Conservation (phyloP, 495 filamentous ascomycete genomes). For the Viridothelium virens region DNA sequence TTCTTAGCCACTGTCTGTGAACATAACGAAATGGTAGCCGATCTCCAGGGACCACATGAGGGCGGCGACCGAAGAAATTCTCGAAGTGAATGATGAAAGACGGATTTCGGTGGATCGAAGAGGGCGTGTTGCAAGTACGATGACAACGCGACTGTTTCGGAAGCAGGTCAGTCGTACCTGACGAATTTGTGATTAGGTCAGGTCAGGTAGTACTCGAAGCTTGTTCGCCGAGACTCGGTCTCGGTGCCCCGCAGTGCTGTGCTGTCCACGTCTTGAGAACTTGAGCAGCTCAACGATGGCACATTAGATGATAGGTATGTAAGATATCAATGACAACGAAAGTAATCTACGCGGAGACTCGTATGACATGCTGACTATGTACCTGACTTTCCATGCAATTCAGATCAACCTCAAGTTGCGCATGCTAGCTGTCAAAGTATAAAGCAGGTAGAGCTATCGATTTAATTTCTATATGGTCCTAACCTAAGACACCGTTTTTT, state of each 20-base stretch:
- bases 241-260: background rate
- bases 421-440: too few relatives aligned
- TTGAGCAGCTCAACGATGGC: too few relatives aligned
- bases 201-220: background rate
- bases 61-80: background rate
- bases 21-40: constrained; percentile 8
- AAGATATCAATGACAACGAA: background rate
- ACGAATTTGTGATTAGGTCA: background rate
- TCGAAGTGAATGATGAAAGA: background rate
- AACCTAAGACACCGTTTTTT: too few relatives aligned
- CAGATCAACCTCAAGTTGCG: too few relatives aligned
- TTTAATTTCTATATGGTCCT: too few relatives aligned
- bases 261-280: too few relatives aligned
- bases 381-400: too few relatives aligned
- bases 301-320: too few relatives aligned
- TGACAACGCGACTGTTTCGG: background rate
- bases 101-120: background rate
- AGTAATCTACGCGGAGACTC: background rate
- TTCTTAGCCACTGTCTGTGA: constrained; percentile 2
- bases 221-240: background rate
- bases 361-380: too few relatives aligned
- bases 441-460: too few relatives aligned
- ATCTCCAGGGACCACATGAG: constrained; percentile 4
- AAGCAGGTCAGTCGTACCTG: background rate
- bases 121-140: background rate